phyloP scores from a whole-genome alignment of 148 eudicot genomes.

The Rhododendron ferrugineum region DNA sequence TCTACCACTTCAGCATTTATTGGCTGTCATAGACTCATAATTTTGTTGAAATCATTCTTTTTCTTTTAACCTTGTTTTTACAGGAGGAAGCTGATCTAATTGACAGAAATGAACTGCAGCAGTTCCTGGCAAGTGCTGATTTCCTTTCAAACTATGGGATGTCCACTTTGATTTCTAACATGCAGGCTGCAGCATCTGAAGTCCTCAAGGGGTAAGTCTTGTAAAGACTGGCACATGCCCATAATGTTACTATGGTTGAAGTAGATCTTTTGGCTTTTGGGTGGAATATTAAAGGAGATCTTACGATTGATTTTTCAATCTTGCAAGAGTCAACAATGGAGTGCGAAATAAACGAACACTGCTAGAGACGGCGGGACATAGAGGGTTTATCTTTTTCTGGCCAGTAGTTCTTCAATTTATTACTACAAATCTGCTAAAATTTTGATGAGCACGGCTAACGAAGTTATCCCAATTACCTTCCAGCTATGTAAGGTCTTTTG shows the following conservation, averaged over 20 bases:
- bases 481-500: not conserved
- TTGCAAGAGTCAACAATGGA: not conserved
- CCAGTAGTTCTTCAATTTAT: not conserved
- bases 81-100: slow-evolving; percentile 81
- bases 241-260: not conserved
- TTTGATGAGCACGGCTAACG: not conserved
- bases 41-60: not conserved
- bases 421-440: not conserved
- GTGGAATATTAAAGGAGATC: not conserved
- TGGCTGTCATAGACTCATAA: not conserved
- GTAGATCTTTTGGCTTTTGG: not conserved
- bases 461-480: not conserved
- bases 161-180: slow-evolving; percentile 44
- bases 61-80: slow-evolving; percentile 1
- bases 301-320: not conserved
- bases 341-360: not conserved
- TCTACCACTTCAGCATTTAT: not conserved
- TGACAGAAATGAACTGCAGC: slow-evolving; percentile 67
- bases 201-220: slow-evolving; percentile 55
- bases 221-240: not conserved
- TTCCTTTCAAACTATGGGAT: slow-evolving; percentile 62
- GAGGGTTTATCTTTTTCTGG: not conserved
- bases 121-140: slow-evolving; percentile 75
- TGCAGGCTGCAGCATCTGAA: slow-evolving; percentile 76
- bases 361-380: not conserved